Evolutionary conservation across 108 stramenopile genomes (phyloP).

Genomic region (Discostella stelligeroides): DNA sequence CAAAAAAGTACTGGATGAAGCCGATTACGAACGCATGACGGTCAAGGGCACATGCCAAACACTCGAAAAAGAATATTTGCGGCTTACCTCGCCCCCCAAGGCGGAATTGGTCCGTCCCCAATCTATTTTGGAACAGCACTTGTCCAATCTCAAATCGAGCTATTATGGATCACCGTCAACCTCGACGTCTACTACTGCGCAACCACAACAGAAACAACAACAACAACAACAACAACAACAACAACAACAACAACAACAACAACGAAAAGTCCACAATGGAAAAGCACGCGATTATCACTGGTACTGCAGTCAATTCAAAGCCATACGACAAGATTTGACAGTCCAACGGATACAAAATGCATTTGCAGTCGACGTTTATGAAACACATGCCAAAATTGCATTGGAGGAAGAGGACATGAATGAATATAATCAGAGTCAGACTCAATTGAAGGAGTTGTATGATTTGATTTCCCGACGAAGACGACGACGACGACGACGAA

Average conservation of each 20-base stretch:
- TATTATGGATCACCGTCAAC: no score
- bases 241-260: no score
- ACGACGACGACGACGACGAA: not conserved
- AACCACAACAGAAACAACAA: no score
- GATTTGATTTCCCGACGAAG: constrained; percentile 15
- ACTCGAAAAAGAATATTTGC: constrained; percentile 82
- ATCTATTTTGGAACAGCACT: constrained; percentile 57
- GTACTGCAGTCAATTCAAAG: constrained; percentile 94
- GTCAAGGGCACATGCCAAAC: constrained; percentile 75
- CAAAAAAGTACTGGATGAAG: constrained; percentile 51
- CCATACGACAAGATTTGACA: constrained; percentile 94
- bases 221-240: no score
- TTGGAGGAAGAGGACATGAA: constrained; percentile 87
- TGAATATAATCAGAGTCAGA: constrained; percentile 96
- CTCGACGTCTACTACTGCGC: no score
- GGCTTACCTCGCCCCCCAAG: constrained; percentile 78
- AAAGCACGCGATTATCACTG: constrained; percentile 70
- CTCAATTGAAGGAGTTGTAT: constrained; percentile 86
- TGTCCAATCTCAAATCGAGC: constrained; percentile 55
- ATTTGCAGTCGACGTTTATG: constrained; percentile 93
- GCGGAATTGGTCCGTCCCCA: constrained; percentile 76
- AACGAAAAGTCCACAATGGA: constrained; percentile 38
- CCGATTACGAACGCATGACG: constrained; percentile 74
- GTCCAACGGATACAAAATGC: constrained; percentile 89
- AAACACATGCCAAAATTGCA: constrained; percentile 94